Conservation (phyloP, 805 yeast genomes). For the Myxozyma sirexii region DNA sequence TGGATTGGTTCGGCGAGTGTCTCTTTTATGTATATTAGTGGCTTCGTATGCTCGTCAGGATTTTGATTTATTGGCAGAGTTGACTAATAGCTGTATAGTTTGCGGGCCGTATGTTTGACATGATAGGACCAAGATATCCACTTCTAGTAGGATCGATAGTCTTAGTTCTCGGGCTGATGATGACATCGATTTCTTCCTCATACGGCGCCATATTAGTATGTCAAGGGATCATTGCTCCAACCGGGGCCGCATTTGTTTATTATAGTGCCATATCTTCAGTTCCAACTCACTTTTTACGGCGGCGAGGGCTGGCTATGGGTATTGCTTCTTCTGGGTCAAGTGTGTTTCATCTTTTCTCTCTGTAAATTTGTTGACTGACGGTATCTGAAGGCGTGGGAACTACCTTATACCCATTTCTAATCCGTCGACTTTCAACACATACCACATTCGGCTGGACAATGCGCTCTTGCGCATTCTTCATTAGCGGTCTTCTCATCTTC, state of each 20-base stretch:
- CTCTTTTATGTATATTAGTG: conserved; percentile 34
- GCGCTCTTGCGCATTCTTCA: conserved; percentile 53
- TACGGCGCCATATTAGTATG: conserved; percentile 56
- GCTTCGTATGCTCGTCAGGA: conserved; percentile 29
- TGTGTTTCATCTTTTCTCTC: not conserved
- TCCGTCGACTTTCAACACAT: conserved; percentile 28
- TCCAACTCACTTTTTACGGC: conserved; percentile 50
- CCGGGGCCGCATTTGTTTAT: conserved; percentile 19
- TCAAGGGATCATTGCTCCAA: conserved; percentile 42
- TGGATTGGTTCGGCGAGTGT: conserved; percentile 42
- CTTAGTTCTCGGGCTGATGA: conserved; percentile 40
- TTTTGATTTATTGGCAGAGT: too few species aligned
- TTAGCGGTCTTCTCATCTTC: conserved; percentile 39
- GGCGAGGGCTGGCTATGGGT: conserved; percentile 51
- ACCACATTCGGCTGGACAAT: conserved; percentile 58
- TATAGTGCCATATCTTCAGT: conserved; percentile 45
- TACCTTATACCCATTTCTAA: conserved; percentile 51
- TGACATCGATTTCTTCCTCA: conserved; percentile 43
- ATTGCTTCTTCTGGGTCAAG: conserved; percentile 54
- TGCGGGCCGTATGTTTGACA: conserved; percentile 40
- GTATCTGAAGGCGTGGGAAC: conserved; percentile 49
- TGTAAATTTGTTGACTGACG: not conserved
- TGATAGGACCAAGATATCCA: conserved; percentile 31
- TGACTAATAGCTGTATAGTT: conserved; percentile 10
- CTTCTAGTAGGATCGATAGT: conserved; percentile 34